Conservation (phyloP, 2,329 filamentous ascomycete genomes). For the Dactylonectria estremocensis region DNA sequence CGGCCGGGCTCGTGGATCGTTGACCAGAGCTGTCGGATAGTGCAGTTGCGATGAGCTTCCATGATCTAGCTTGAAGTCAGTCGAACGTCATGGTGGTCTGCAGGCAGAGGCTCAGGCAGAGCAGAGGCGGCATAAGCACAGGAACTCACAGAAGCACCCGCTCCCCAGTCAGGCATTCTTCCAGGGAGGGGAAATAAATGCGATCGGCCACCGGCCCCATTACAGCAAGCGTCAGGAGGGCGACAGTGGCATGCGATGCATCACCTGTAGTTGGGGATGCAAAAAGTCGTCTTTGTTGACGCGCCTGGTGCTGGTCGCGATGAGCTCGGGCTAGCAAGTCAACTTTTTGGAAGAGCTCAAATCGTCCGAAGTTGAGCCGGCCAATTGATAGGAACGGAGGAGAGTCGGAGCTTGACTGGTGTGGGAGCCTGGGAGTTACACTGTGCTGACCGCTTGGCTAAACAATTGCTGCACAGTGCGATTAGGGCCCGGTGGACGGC, state of each 20-base stretch:
- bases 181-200: slow-evolving; percentile 87
- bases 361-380: slow-evolving; percentile 48
- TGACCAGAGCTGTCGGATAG: slow-evolving; percentile 70
- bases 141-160: slow-evolving; percentile 81
- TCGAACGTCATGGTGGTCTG: slow-evolving; percentile 35
- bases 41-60: slow-evolving; percentile 72
- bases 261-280: slow-evolving; percentile 52
- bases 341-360: slow-evolving; percentile 52
- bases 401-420: slow-evolving; percentile 44
- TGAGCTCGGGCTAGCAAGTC: slow-evolving; percentile 44
- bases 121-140: slow-evolving; percentile 16
- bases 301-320: slow-evolving; percentile 52
- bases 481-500: neutral
- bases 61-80: slow-evolving; percentile 64
- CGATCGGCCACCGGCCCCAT: slow-evolving; percentile 81
- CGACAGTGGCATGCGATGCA: slow-evolving; percentile 57
- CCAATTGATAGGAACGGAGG: slow-evolving; percentile 24
- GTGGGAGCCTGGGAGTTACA: slow-evolving; percentile 18
- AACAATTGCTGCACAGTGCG: neutral
- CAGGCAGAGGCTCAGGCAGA: slow-evolving; percentile 15
- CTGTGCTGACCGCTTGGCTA: slow-evolving; percentile 30
- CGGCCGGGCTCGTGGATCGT: slow-evolving; percentile 66
- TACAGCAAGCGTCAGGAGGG: slow-evolving; percentile 67
- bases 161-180: slow-evolving; percentile 87
- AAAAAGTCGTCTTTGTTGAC: slow-evolving; percentile 51